Base-by-base conservation (phyloP, 495 filamentous ascomycete species). In the Mycothermus thermophilus region DNA sequence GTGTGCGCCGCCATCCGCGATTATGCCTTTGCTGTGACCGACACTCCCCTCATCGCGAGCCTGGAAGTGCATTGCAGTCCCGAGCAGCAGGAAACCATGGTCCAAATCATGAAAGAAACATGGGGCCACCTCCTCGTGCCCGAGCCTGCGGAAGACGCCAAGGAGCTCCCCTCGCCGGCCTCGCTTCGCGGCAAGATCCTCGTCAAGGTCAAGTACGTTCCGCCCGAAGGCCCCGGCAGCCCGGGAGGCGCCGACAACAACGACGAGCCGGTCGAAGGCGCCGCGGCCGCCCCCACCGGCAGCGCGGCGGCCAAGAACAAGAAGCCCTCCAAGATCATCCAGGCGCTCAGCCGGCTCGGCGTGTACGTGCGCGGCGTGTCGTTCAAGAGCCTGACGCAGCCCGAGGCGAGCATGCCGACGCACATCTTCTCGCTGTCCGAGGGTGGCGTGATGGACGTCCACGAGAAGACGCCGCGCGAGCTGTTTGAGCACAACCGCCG, bases 351-450 rank as follows among this genome's bases (percentile, higher is more conserved):
- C 24, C 64, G 64, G 23, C 53, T 95, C 20, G 87, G 83, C 4
- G 62, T 94, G 34, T 96, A 94, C 55, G 88, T 80, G 6, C 70
- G 76, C 16, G 77, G 74, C 22, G 85, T 79, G 31, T 77, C 80
- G 32, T 94, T 94, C 63, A 75, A 75, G 34, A 66, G 69, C 27
- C 67, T 86, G 29, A 57, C 67, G 21, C 62, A 65, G 32, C 66
- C 69, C 12, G 70, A 69, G 43, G 80, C 82, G 0, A 62, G 58
- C 14, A 74, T 81, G 38, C 84, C 87, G 1, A 78, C 75, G 0
- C 87, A 93, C 55, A 71, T 93, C 18, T 95, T 87, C 58, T 86
- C 83, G 0, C 64, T 95, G 19, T 86, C 80, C 1, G 87, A 95
- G 52, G 75, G 72, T 29, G 69, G 72, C n/a, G 71, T 90, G 9